These are phyloP conservation scores for Didymella lethalis DNA, from an alignment of 2,329 filamentous ascomycete genomes.

Conservation along the genomic window DNA sequence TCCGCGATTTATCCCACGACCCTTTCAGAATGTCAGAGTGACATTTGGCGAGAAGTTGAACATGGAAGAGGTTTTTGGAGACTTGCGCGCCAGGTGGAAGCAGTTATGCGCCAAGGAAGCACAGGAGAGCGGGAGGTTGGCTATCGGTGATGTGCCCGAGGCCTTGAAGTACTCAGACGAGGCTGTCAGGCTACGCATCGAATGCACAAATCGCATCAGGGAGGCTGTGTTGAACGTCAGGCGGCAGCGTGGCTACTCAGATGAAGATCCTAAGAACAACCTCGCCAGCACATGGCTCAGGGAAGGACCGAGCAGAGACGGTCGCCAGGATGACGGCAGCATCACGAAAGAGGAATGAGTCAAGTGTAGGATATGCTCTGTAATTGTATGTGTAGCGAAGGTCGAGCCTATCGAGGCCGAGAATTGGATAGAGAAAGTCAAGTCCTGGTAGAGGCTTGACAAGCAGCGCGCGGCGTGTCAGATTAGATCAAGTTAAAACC, in stretches of 20 bases:
- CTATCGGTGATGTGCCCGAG: constrained; percentile 68
- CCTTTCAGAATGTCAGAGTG: constrained; percentile 73
- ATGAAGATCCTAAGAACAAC: constrained; percentile 79
- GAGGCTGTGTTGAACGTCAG: constrained; percentile 82
- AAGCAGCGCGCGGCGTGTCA: constrained; percentile 51
- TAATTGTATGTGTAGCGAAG: constrained; percentile 3
- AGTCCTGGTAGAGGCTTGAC: neutral
- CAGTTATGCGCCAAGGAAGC: constrained; percentile 65
- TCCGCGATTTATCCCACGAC: constrained; percentile 81
- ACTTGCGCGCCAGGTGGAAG: constrained; percentile 77
- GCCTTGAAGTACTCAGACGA: constrained; percentile 74
- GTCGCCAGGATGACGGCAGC: constrained; percentile 67
- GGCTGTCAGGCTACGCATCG: constrained; percentile 76
- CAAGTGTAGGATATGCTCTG: neutral
- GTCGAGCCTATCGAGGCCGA: neutral
- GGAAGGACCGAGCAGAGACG: constrained; percentile 63
- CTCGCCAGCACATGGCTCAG: constrained; percentile 81
- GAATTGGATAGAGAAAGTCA: neutral
- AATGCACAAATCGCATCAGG: constrained; percentile 80
- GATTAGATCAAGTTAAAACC: constrained; percentile 70
- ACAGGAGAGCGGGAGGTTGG: constrained; percentile 53
- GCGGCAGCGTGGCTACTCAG: constrained; percentile 73
- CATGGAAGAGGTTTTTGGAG: constrained; percentile 76
- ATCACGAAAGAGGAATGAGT: constrained; percentile 64
- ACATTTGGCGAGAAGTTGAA: constrained; percentile 83